Base-by-base conservation (phyloP, 345 rosid species). In the Cardamine chenopodiifolia region DNA sequence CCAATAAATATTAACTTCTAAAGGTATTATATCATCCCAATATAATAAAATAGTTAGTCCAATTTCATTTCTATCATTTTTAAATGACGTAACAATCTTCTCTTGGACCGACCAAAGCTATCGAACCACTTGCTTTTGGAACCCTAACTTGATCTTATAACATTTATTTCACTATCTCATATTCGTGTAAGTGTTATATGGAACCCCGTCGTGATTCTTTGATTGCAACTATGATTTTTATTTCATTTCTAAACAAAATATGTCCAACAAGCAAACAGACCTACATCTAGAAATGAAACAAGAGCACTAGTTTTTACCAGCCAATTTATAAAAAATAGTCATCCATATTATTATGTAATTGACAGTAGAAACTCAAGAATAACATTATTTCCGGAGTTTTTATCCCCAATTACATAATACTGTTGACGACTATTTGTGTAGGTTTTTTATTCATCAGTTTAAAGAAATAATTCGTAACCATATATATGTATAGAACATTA, bases 201-300 rank as follows among this genome's bases (percentile, higher is more conserved):
- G 78, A 61, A 66, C 78, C 78, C 59, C 53, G 64, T 47, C 59
- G 40, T 25, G 60, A 74, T 66, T 74, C 66, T 57, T 74, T 66
- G 67, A 48, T 66, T 47, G 54, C 67, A 49, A 57, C 67, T 48
- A 59, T 75, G 47, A 19, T 74, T 37, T 37, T 75, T 6, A 8
- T 32, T 25, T 67, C 13, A 47, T 47, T 66, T 25, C 31, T 47
- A 2, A 28, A 35, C 3, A 53, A 53, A 60, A 37, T 39, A 25
- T 32, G 9, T 66, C 72, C 53, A 66, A 53, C 2, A 28, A 53
- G 3, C 52, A 66, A 49, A 49, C 28, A 45, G 15, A 67, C 4
- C 2, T 31, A 68, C 48, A 68, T 26, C 74, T 31, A 53, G 6
- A 75, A 56, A 29, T 52, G 17, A 53, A 68, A 54, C 55, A 59